Conservation (phyloP, 176 grass and related monocot genomes). For the Rhynchospora pubera region DNA sequence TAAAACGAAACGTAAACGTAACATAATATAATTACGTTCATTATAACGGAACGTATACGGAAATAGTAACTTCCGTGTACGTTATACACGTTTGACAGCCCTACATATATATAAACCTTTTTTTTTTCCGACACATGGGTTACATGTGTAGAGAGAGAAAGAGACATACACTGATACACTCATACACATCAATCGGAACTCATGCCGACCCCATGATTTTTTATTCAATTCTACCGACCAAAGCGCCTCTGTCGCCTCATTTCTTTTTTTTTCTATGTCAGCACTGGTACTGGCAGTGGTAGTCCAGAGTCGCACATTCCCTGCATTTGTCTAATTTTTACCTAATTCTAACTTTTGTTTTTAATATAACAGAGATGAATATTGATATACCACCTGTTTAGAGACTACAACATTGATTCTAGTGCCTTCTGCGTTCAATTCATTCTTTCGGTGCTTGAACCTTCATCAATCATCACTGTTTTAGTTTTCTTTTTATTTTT, state of each 20-base stretch:
- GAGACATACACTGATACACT: not conserved
- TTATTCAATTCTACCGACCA: conserved; percentile 32
- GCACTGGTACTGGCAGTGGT: not conserved
- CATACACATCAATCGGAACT: too few relatives aligned
- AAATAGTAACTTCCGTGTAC: too few relatives aligned
- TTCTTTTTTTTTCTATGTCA: not conserved
- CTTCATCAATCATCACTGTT: not conserved
- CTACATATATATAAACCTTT: too few relatives aligned
- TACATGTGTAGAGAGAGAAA: conserved; percentile 28
- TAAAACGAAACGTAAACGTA: too few relatives aligned
- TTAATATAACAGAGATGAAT: too few relatives aligned
- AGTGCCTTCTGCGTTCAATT: not conserved
- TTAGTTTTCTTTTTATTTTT: not conserved
- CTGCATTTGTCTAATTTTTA: not conserved
- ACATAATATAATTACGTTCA: too few relatives aligned
- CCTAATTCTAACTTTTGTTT: conserved; percentile 5
- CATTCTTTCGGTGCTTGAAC: not conserved
- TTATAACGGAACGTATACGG: too few relatives aligned
- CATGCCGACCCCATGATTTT: conserved; percentile 19
- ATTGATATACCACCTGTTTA: too few relatives aligned
- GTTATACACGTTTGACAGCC: too few relatives aligned
- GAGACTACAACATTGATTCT: not conserved
- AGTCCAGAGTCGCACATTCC: not conserved
- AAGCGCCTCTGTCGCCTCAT: not conserved
- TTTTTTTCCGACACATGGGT: conserved; percentile 8